Percentiles rank a stretch among this genome's conserved stretches.
Evolutionary conservation across 768 basidiomycete genomes (phyloP).

Genomic region (Amanita pallidorosea): DNA sequence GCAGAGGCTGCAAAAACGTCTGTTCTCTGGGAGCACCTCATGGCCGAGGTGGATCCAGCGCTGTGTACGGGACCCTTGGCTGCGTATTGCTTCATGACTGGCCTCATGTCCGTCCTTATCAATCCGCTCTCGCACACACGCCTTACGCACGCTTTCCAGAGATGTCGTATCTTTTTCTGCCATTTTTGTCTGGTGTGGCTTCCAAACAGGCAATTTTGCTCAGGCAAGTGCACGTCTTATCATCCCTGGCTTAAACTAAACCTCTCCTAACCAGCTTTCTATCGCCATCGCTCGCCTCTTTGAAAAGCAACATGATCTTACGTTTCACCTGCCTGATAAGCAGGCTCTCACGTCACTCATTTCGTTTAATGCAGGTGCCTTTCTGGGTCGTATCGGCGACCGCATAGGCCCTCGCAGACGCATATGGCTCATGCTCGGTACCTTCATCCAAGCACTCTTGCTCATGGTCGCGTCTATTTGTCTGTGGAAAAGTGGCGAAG

Average conservation of each 20-base stretch:
- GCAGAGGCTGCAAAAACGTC: not conserved
- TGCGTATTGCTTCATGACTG: constrained; percentile 72
- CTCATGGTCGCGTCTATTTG: constrained; percentile 64
- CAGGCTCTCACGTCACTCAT: constrained; percentile 77
- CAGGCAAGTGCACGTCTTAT: constrained; percentile 30
- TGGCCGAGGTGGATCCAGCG: constrained; percentile 40
- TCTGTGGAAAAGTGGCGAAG: constrained; percentile 60
- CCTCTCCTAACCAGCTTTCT: constrained; percentile 38
- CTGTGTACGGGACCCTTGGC: constrained; percentile 42
- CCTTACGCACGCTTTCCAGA: constrained; percentile 21
- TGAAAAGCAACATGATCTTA: constrained; percentile 33
- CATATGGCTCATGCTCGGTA: constrained; percentile 62
- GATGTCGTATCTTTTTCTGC: constrained; percentile 70
- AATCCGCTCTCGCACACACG: not conserved
- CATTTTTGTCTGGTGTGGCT: constrained; percentile 77
- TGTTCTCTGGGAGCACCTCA: constrained; percentile 24
- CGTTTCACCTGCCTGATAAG: constrained; percentile 74
- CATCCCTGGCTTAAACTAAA: constrained; percentile 4
- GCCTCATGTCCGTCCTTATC: constrained; percentile 47
- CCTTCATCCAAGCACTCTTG: constrained; percentile 64
- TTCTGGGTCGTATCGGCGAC: constrained; percentile 78
- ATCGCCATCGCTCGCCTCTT: constrained; percentile 80
- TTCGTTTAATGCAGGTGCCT: constrained; percentile 70
- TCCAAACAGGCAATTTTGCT: constrained; percentile 72
- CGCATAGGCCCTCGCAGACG: constrained; percentile 63